A percentile compares a stretch with the other conserved stretches of the same genome.
Evolutionary conservation across 78 protist genomes (phyloP).

Genomic region (Creolimax fragrantissima): DNA sequence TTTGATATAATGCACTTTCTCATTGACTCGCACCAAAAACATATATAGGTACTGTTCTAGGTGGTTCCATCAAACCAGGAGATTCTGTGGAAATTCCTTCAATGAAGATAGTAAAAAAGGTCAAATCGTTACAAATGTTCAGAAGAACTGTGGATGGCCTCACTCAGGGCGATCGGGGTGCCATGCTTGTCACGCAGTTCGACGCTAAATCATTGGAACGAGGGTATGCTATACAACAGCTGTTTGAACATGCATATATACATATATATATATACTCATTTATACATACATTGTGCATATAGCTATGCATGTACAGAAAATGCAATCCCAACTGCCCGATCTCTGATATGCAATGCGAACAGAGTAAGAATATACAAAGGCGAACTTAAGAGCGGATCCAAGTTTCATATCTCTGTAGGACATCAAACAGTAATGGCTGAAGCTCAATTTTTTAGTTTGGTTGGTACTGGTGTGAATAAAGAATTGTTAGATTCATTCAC

Average conservation of each 20-base stretch:
- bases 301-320: neutral
- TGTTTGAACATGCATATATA: neutral
- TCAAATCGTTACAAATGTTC: constrained; percentile 92
- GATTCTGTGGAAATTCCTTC: constrained; percentile 40
- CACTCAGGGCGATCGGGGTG: constrained; percentile 76
- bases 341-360: constrained; percentile 16
- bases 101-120: constrained; percentile 51
- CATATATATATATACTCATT: constrained; percentile 20
- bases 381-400: constrained; percentile 13
- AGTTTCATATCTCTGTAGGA: constrained; percentile 82
- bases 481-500: neutral
- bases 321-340: neutral
- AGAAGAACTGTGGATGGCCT: constrained; percentile 47
- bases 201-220: constrained; percentile 73
- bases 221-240: neutral
- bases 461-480: neutral
- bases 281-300: neutral
- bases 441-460: constrained; percentile 38
- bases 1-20: neutral
- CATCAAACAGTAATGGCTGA: constrained; percentile 82
- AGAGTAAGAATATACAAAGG: constrained; percentile 58
- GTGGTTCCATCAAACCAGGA: constrained; percentile 59
- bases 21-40: no score
- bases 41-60: neutral
- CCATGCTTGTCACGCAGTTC: constrained; percentile 77